Evolutionary conservation across 805 yeast species (phyloP).

Genomic region (Zygosaccharomyces lentus): DNA sequence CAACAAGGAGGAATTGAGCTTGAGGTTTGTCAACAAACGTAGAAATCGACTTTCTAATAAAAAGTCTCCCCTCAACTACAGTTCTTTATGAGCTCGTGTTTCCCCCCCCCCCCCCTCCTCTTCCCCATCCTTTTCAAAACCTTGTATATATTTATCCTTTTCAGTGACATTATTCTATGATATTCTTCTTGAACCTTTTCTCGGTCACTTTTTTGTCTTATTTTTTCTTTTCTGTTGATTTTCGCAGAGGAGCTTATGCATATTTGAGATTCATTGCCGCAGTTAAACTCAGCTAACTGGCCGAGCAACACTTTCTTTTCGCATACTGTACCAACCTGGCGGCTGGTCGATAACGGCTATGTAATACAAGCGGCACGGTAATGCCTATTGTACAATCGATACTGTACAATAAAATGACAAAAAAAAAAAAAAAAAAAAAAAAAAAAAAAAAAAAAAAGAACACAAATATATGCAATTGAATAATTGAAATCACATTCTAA

Average conservation of each 20-base stretch:
- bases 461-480: slow-evolving; percentile 3
- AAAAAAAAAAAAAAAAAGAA: background rate
- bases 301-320: background rate
- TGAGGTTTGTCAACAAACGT: slow-evolving; percentile 51
- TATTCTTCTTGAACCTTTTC: background rate
- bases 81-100: slow-evolving; percentile 1
- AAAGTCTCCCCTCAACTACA: slow-evolving; percentile 18
- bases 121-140: background rate
- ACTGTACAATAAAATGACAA: background rate
- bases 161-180: background rate
- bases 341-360: background rate
- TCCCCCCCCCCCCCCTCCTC: too few species aligned
- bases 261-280: background rate
- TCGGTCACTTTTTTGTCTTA: background rate
- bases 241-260: background rate
- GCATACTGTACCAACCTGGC: background rate
- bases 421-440: background rate
- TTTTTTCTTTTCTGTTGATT: background rate
- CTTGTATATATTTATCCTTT: slow-evolving; percentile 3
- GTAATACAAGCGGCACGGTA: slow-evolving; percentile 2
- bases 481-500: background rate
- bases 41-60: slow-evolving; percentile 32
- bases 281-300: background rate
- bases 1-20: slow-evolving; percentile 43
- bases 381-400: background rate